A percentile compares a stretch with the other conserved stretches of the same genome.
Conservation (phyloP, 192 early-diverging fungal genomes). For the Linnemannia zychae region DNA sequence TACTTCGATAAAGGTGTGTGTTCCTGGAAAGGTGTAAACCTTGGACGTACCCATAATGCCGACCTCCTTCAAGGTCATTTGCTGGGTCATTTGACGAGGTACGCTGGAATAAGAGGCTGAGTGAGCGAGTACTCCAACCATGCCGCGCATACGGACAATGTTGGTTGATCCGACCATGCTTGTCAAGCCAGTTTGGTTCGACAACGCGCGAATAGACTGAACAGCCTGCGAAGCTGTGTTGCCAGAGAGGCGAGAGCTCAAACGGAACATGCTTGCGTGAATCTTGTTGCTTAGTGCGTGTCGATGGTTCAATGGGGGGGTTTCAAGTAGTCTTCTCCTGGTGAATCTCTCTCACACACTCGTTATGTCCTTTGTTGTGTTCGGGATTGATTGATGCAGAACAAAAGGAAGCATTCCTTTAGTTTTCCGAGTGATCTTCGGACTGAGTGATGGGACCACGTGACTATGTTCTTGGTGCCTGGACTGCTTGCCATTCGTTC, state of each 20-base stretch:
- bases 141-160: constrained; percentile 29
- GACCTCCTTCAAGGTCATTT: constrained; percentile 42
- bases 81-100: constrained; percentile 50
- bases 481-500: not conserved
- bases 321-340: not conserved
- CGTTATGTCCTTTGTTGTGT: not conserved
- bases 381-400: not conserved
- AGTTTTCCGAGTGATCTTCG: not conserved
- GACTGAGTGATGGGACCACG: not conserved
- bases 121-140: constrained; percentile 35
- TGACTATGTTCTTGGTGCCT: not conserved
- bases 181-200: constrained; percentile 26
- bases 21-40: not conserved
- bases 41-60: constrained; percentile 50
- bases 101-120: constrained; percentile 48
- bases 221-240: constrained; percentile 32
- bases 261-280: constrained; percentile 32
- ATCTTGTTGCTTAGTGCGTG: not conserved
- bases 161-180: constrained; percentile 25
- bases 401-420: not conserved
- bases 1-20: not conserved
- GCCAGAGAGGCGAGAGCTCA: constrained; percentile 29
- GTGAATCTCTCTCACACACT: not conserved
- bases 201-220: constrained; percentile 31
- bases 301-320: not conserved